Evolutionary conservation across 2,329 filamentous ascomycete species (phyloP).

Genomic region (Aspergillus floridensis): DNA sequence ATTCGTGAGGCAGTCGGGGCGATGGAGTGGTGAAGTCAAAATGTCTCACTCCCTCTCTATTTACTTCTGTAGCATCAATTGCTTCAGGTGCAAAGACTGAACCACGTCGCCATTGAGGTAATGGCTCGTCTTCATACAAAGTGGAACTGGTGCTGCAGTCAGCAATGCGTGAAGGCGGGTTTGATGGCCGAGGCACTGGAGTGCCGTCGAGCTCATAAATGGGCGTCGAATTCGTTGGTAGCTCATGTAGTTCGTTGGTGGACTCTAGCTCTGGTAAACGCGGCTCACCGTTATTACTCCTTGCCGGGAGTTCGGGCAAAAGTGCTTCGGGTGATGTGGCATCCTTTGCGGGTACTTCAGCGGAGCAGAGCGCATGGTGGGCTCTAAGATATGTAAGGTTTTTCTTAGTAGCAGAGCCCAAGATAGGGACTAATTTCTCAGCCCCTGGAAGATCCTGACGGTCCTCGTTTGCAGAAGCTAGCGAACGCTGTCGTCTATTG

Average conservation of each 20-base stretch:
- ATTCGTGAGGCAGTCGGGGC: background rate
- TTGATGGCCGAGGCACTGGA: constrained; percentile 16
- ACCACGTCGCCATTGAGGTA: constrained; percentile 36
- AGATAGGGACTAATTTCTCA: constrained; percentile 54
- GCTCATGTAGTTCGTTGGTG: constrained; percentile 34
- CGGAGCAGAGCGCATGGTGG: constrained; percentile 55
- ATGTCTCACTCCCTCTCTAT: background rate
- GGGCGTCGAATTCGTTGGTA: constrained; percentile 28
- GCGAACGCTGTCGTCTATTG: constrained; percentile 12
- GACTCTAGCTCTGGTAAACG: constrained; percentile 30
- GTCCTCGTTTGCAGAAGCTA: constrained; percentile 10
- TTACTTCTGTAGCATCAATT: constrained; percentile 22
- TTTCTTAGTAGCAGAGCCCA: constrained; percentile 48
- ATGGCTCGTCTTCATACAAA: constrained; percentile 31
- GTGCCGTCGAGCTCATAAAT: constrained; percentile 43
- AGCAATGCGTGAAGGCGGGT: background rate
- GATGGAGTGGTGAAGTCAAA: background rate
- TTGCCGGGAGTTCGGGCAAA: constrained; percentile 34
- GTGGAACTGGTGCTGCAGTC: background rate
- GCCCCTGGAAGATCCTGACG: constrained; percentile 45
- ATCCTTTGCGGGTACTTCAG: constrained; percentile 40
- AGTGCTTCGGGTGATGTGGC: constrained; percentile 22
- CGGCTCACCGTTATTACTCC: constrained; percentile 29
- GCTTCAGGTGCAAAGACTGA: constrained; percentile 49
- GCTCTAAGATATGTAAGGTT: constrained; percentile 55